phyloP scores from a whole-genome alignment of 495 filamentous ascomycete genomes.

The Penicillium taxi region DNA sequence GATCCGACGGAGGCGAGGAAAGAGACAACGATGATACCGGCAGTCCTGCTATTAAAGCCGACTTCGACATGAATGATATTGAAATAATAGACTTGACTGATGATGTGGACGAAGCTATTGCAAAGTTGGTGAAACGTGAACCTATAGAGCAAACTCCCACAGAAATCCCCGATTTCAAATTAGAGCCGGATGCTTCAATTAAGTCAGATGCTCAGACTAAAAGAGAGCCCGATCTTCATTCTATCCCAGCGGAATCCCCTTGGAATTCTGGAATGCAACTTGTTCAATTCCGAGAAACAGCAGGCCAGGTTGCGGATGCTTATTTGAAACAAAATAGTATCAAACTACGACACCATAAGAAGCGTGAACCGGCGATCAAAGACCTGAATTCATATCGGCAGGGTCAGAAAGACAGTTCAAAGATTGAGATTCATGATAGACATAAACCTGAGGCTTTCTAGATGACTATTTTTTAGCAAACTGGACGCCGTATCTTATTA shows the following conservation, averaged over 20 bases:
- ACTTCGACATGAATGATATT: conserved; percentile 6
- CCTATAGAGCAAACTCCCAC: conserved; percentile 1
- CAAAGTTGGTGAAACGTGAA: conserved; percentile 7
- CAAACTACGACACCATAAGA: conserved; percentile 3
- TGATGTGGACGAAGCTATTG: conserved; percentile 10
- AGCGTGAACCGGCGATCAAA: background rate
- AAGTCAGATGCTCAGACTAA: background rate
- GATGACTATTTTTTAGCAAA: too few relatives aligned
- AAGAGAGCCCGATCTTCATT: background rate
- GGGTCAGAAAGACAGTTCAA: conserved; percentile 5
- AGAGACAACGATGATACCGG: background rate
- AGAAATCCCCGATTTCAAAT: conserved; percentile 1
- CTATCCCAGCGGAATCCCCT: background rate
- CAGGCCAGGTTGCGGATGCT: conserved; percentile 21
- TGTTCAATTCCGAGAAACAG: conserved; percentile 19
- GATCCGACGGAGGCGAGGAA: background rate
- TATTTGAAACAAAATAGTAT: conserved; percentile 10
- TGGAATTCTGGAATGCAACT: conserved; percentile 24
- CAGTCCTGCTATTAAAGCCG: conserved; percentile 5
- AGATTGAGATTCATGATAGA: background rate
- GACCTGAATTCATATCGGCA: conserved; percentile 6
- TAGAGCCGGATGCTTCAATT: background rate
- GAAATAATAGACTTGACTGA: conserved; percentile 7
- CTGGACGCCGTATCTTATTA: too few relatives aligned
- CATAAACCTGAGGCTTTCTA: too few relatives aligned